These are phyloP conservation scores for Dactylellina cionopaga DNA, from an alignment of 2,329 filamentous ascomycete genomes.

Conservation along the genomic window DNA sequence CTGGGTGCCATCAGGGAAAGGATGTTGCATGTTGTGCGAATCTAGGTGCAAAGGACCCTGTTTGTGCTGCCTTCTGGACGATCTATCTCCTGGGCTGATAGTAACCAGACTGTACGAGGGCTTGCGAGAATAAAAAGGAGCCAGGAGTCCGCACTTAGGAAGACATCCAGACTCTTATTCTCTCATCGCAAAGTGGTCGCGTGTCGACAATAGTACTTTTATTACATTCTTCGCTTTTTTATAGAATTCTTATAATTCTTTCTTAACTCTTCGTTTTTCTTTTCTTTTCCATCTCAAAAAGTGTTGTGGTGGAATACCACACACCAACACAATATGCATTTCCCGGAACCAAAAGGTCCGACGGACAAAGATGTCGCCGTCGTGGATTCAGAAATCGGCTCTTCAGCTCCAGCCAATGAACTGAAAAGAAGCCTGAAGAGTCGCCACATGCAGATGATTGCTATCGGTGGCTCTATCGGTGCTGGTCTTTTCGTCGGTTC, in stretches of 20 bases:
- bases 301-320: constrained; percentile 38
- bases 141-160: constrained; percentile 16
- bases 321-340: constrained; percentile 38
- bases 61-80: constrained; percentile 46
- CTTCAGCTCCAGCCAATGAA: constrained; percentile 55
- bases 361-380: constrained; percentile 31
- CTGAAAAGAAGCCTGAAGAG: constrained; percentile 66
- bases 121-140: constrained; percentile 41
- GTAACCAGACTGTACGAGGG: neutral
- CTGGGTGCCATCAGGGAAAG: constrained; percentile 36
- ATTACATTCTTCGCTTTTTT: neutral
- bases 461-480: constrained; percentile 71
- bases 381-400: constrained; percentile 32
- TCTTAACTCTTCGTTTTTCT: neutral
- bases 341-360: constrained; percentile 33
- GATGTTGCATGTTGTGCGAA: constrained; percentile 50
- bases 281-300: neutral
- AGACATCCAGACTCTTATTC: constrained; percentile 7
- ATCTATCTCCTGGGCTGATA: constrained; percentile 13
- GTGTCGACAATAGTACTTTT: neutral
- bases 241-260: constrained; percentile 5
- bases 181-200: constrained; percentile 28
- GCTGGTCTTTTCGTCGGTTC: constrained; percentile 73
- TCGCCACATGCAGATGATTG: constrained; percentile 72
- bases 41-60: constrained; percentile 26